These are phyloP conservation scores for Salinomyces thailandicus DNA, from an alignment of 2,329 filamentous ascomycete species.

Conservation along the genomic window DNA sequence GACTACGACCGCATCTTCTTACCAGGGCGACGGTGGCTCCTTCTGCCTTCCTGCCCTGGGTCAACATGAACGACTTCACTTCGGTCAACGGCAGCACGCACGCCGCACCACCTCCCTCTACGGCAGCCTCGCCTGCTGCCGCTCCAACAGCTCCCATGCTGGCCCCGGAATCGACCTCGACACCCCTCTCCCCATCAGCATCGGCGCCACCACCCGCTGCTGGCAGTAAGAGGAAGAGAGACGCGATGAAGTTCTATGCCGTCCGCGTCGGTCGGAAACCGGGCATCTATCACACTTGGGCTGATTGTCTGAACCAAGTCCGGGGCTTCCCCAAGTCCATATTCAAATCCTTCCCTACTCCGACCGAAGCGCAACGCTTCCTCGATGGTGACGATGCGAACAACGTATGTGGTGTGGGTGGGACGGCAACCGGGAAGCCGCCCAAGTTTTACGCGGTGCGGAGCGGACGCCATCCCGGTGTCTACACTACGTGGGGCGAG, in stretches of 20 bases:
- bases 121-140: slow-evolving; percentile 2
- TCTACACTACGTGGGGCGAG: slow-evolving; percentile 57
- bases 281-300: slow-evolving; percentile 54
- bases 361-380: slow-evolving; percentile 69
- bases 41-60: too few relatives aligned
- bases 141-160: background rate
- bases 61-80: slow-evolving; percentile 25
- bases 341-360: slow-evolving; percentile 64
- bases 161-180: too few relatives aligned
- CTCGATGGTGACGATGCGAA: slow-evolving; percentile 45
- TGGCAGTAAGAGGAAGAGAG: slow-evolving; percentile 48
- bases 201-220: slow-evolving; percentile 6
- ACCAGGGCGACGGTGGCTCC: too few relatives aligned
- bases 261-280: slow-evolving; percentile 50
- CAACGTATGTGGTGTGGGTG: slow-evolving; percentile 4
- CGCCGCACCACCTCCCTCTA: too few relatives aligned
- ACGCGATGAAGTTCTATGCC: slow-evolving; percentile 50
- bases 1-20: too few relatives aligned
- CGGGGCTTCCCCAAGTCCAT: slow-evolving; percentile 45
- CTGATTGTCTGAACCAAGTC: slow-evolving; percentile 51
- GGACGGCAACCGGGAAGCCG: slow-evolving; percentile 4
- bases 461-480: slow-evolving; percentile 47
- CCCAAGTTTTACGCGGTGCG: slow-evolving; percentile 52
- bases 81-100: slow-evolving; percentile 18
- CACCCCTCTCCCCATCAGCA: too few relatives aligned